phyloP scores from a whole-genome alignment of 2,329 filamentous ascomycete species.

The Aspergillus bombycis region DNA sequence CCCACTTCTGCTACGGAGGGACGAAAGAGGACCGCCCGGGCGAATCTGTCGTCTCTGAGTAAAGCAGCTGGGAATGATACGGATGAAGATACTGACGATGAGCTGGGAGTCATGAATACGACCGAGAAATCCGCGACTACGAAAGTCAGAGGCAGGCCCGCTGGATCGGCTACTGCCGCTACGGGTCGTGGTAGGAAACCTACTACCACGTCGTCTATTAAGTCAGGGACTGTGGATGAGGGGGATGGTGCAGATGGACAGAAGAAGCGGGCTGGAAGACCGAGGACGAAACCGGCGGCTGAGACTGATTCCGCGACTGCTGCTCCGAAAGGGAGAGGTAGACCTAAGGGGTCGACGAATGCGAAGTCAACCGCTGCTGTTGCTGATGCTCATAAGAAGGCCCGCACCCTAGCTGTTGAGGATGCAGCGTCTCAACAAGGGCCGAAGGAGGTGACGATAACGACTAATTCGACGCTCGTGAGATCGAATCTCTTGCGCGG shows the following conservation, averaged over 20 bases:
- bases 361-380: slow-evolving; percentile 18
- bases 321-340: slow-evolving; percentile 31
- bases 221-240: slow-evolving; percentile 20
- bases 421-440: slow-evolving; percentile 14
- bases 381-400: slow-evolving; percentile 16
- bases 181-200: slow-evolving; percentile 17
- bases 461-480: slow-evolving; percentile 32
- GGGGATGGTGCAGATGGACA: slow-evolving; percentile 28
- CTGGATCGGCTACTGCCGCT: slow-evolving; percentile 9
- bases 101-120: slow-evolving; percentile 23
- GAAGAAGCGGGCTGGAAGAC: slow-evolving; percentile 26
- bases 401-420: slow-evolving; percentile 6
- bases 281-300: slow-evolving; percentile 18
- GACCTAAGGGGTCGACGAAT: slow-evolving; percentile 30
- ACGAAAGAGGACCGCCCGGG: slow-evolving; percentile 15
- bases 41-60: slow-evolving; percentile 8
- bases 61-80: slow-evolving; percentile 16
- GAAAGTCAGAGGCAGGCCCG: slow-evolving; percentile 18
- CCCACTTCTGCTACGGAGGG: slow-evolving; percentile 17
- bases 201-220: slow-evolving; percentile 4
- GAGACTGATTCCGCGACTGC: slow-evolving; percentile 10
- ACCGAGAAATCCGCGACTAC: slow-evolving; percentile 12
- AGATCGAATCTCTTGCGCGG: slow-evolving; percentile 35
- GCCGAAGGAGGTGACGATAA: slow-evolving; percentile 30
- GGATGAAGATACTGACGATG: slow-evolving; percentile 31